Evolutionary conservation across 2,329 filamentous ascomycete genomes (phyloP).

Genomic region (Pseudogymnoascus sp.): DNA sequence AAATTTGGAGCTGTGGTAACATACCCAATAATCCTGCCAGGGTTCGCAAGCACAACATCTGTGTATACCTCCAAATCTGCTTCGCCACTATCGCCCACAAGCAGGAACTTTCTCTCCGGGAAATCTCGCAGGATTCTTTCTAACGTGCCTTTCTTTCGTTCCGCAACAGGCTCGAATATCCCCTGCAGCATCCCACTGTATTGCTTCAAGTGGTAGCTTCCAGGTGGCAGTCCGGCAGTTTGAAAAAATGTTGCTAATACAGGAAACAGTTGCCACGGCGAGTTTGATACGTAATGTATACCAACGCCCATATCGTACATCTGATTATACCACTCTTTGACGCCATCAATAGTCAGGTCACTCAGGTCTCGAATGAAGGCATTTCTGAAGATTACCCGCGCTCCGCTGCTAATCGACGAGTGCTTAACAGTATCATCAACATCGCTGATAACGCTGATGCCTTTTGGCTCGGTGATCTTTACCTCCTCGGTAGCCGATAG

Average conservation of each 20-base stretch:
- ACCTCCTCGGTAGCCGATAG: slow-evolving; percentile 76
- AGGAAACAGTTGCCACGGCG: slow-evolving; percentile 94
- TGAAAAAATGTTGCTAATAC: slow-evolving; percentile 81
- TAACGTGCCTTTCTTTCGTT: slow-evolving; percentile 83
- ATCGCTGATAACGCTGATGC: slow-evolving; percentile 91
- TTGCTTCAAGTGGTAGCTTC: slow-evolving; percentile 91
- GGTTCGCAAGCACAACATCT: slow-evolving; percentile 78
- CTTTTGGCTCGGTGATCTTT: slow-evolving; percentile 65
- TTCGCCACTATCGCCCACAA: slow-evolving; percentile 93
- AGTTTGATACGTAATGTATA: slow-evolving; percentile 98
- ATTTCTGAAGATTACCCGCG: slow-evolving; percentile 92
- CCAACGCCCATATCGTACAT: slow-evolving; percentile 75
- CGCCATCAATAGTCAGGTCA: slow-evolving; percentile 78
- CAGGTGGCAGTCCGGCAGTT: slow-evolving; percentile 69
- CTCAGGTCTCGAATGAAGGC: slow-evolving; percentile 82
- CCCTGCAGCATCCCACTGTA: slow-evolving; percentile 97
- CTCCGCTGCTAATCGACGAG: slow-evolving; percentile 79
- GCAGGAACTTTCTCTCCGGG: slow-evolving; percentile 77
- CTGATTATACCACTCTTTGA: slow-evolving; percentile 78
- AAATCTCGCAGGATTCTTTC: slow-evolving; percentile 85
- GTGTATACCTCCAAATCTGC: slow-evolving; percentile 97
- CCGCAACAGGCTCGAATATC: slow-evolving; percentile 94
- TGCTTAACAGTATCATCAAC: slow-evolving; percentile 97
- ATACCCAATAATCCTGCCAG: slow-evolving; percentile 63
- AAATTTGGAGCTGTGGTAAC: slow-evolving; percentile 23